Evolutionary conservation across 1,284 basidiomycete species (phyloP).

Genomic region (Moesziomyces aphidis): DNA sequence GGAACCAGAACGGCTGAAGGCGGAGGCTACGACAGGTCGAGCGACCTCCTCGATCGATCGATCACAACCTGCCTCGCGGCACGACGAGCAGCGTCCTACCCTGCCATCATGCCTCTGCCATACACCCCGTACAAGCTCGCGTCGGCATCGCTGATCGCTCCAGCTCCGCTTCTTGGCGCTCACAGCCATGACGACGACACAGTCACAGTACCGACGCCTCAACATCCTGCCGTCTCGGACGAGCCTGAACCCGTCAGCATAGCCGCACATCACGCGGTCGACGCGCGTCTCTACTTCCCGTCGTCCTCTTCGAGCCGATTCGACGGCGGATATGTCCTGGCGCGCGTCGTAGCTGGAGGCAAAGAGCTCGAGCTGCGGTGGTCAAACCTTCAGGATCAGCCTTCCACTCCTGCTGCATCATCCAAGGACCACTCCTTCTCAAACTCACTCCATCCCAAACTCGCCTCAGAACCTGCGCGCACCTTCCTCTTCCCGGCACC

Average conservation of each 20-base stretch:
- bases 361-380: constrained; percentile 53
- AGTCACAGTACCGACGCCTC: constrained; percentile 40
- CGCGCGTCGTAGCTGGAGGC: constrained; percentile 45
- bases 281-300: constrained; percentile 44
- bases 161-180: constrained; percentile 10
- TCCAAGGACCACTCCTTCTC: constrained; percentile 21
- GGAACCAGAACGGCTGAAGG: not conserved
- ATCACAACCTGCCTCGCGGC: no score
- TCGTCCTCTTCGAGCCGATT: constrained; percentile 9
- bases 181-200: constrained; percentile 27
- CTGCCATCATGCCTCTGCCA: constrained; percentile 34
- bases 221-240: constrained; percentile 38
- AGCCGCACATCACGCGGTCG: constrained; percentile 35
- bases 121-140: constrained; percentile 49
- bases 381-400: constrained; percentile 19
- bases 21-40: not conserved
- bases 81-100: not conserved
- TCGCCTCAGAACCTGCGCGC: constrained; percentile 26
- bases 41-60: not conserved
- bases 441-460: constrained; percentile 23
- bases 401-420: constrained; percentile 13
- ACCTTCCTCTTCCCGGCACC: constrained; percentile 57
- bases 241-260: constrained; percentile 19
- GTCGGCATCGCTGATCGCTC: constrained; percentile 30
- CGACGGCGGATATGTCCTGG: constrained; percentile 44